Evolutionary conservation across 208 protist genomes (phyloP), one percentile per base, ranked within the genome.

Genomic region (Leishmania mexicana): DNA sequence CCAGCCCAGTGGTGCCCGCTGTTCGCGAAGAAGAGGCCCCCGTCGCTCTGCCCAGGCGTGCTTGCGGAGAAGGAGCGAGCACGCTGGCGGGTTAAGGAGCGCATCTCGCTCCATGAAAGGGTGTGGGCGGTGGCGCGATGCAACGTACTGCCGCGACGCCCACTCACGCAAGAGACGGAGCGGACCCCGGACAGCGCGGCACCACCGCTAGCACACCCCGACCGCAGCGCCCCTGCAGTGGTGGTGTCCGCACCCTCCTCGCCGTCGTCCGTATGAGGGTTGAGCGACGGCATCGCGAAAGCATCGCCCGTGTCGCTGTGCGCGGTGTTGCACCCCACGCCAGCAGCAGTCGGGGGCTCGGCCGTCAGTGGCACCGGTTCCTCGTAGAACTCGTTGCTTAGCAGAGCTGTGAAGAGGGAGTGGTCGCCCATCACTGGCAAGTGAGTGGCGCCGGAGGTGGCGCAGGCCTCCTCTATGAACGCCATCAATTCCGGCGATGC

Each of bases 71-170:
- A 45, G 47, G 76, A 70, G 57, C 76, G 87, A 17, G 80, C 80
- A 3, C 84, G 81, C 67, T 87, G 85, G 17, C 83, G 73, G 78
- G 85, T 88, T 68, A 58, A 83, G 74, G 78, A 87, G 73, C 90
- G 90, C 86, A 94, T 79, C 81, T 92, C 87, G 65, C 83, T 91
- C 28, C 87, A 83, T 8, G 86, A 81, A 45, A 84, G 86, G 3
- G 90, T 90, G 72, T 84, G 84, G 15, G 76, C 53, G 0, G 24
- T 31, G n/a, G 80, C 73, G 75, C 81, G 83, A 5, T 86, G 90
- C 82, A 90, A 78, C 51, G 87, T 72, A 64, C 81, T 93, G 10
- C 58, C 53, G 72, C 79, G 87, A 38, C 73, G 54, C 47, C 74
- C 72, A 31, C 35, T 54, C 35, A 51, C 86, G 58, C 83, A 81